These are phyloP conservation scores for Daldinia grandis DNA, from an alignment of 495 filamentous ascomycete species.

Conservation along the genomic window DNA sequence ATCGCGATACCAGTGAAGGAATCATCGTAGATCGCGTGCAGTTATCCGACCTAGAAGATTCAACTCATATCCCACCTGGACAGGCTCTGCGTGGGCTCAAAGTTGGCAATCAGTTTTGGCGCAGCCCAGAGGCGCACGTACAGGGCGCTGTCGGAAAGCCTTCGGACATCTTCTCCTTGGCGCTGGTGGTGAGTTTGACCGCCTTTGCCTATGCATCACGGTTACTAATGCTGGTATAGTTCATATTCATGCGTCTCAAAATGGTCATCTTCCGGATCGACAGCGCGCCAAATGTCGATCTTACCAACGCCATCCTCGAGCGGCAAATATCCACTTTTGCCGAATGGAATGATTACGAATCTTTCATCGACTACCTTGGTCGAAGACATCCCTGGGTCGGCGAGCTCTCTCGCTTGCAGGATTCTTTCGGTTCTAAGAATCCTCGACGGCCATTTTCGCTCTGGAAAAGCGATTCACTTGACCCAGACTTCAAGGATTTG, in stretches of 20 bases:
- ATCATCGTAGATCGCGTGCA: conserved; percentile 51
- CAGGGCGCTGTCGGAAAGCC: conserved; percentile 46
- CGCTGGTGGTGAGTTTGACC: conserved; percentile 48
- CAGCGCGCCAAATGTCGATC: conserved; percentile 55
- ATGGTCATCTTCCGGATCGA: conserved; percentile 55
- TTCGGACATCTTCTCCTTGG: conserved; percentile 51
- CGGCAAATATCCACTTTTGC: conserved; percentile 62
- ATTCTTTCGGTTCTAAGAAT: conserved; percentile 49
- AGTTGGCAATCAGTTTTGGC: conserved; percentile 51
- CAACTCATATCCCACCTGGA: conserved; percentile 53
- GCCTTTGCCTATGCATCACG: conserved; percentile 2
- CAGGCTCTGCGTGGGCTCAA: conserved; percentile 44
- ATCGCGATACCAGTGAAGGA: conserved; percentile 42
- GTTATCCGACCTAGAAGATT: conserved; percentile 55
- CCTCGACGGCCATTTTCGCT: conserved; percentile 49
- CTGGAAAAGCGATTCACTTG: conserved; percentile 47
- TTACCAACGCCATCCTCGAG: conserved; percentile 52
- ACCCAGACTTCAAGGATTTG: conserved; percentile 53
- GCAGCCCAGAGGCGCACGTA: conserved; percentile 50
- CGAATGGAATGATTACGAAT: conserved; percentile 50
- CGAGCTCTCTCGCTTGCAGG: conserved; percentile 42
- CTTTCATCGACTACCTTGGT: conserved; percentile 49
- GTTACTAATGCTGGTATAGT: conserved; percentile 31
- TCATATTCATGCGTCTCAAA: conserved; percentile 49
- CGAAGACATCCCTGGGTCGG: conserved; percentile 50